These are phyloP conservation scores for Echeveria elegans DNA, from an alignment of 164 flowering plant species.

Conservation along the genomic window DNA sequence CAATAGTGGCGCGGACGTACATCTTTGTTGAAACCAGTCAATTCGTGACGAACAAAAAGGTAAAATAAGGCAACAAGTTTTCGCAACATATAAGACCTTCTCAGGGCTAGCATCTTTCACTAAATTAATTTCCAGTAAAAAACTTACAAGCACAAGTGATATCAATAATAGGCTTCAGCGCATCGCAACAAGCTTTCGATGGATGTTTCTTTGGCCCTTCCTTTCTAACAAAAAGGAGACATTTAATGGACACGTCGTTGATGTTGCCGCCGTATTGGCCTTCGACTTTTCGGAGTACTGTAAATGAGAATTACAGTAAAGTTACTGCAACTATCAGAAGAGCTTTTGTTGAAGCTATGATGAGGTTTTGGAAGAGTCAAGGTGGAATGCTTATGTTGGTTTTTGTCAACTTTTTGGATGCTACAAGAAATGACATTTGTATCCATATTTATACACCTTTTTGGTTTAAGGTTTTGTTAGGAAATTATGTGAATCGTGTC, in stretches of 20 bases:
- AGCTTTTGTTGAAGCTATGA: neutral
- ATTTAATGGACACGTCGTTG: neutral
- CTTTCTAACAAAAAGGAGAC: neutral
- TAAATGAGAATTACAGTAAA: neutral
- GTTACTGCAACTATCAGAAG: neutral
- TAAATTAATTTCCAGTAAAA: neutral
- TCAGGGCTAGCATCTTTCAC: neutral
- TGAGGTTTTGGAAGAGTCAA: too few relatives aligned
- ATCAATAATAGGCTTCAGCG: neutral
- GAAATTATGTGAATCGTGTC: too few relatives aligned
- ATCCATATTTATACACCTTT: too few relatives aligned
- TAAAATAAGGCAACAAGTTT: neutral
- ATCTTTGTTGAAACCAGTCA: too few relatives aligned
- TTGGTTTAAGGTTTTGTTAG: too few relatives aligned
- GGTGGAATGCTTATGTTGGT: too few relatives aligned
- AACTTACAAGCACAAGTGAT: constrained; percentile 6
- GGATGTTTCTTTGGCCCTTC: constrained; percentile 2
- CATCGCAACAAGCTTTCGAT: constrained; percentile 1
- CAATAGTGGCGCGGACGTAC: too few relatives aligned
- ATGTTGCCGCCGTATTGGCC: neutral
- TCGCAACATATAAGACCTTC: constrained; percentile 9
- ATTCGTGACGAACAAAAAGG: too few relatives aligned
- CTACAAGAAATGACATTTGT: too few relatives aligned
- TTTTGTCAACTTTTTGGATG: too few relatives aligned
- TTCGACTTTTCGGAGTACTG: neutral